Base-by-base conservation (phyloP, 2,329 filamentous ascomycete species). In the Venturia oleaginea region DNA sequence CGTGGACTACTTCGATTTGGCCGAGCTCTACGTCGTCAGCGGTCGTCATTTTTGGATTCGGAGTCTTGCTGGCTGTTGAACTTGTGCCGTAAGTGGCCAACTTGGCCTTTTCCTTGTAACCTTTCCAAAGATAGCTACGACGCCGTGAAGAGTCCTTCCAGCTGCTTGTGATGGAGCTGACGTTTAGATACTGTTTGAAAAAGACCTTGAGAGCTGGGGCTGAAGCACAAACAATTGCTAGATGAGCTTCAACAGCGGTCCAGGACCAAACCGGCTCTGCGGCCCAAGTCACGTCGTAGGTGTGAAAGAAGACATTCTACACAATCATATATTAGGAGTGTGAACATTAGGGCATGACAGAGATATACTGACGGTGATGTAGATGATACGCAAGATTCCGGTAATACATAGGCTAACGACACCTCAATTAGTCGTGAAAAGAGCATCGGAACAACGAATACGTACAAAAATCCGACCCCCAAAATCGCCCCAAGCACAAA, bases 171-270 rank as follows among this genome's bases (percentile, higher is more conserved):
- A 40, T 60, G 34, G 57, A 38, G 34, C 34, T 60, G 32, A 60
- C 57, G 34, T 17, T 70, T 61, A 78, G 71, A 68, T 77, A 78
- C 22, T 71, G 73, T n/a, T 71, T 70, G 71, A 79, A 77, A 67
- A 79, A 76, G 22, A 76, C 72, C 37, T 78, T 77, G 30, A 80
- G 70, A 0, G 78, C 76, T 0, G 78, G 77, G 0, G 75, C 76
- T 1, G 73, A 76, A 3, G 77, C 75, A 64, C 76, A 79, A 46
- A 79, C 74, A 15, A 79, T 72, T 17, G 71, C 77, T 1, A 80
- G 69, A 51, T 76, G 71, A 4, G 76, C 72, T 68, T 79, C 77
- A 1, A 78, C 67, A 8, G 73, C 72, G 4, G 77, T 77, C 74
- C 76, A 77, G 4, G 76, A 68, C 71, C 74, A 78, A 19, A 73